Percentiles rank a stretch among this genome's conserved stretches.
phyloP scores from a whole-genome alignment of 495 filamentous ascomycete genomes.

The Xylaria curta region DNA sequence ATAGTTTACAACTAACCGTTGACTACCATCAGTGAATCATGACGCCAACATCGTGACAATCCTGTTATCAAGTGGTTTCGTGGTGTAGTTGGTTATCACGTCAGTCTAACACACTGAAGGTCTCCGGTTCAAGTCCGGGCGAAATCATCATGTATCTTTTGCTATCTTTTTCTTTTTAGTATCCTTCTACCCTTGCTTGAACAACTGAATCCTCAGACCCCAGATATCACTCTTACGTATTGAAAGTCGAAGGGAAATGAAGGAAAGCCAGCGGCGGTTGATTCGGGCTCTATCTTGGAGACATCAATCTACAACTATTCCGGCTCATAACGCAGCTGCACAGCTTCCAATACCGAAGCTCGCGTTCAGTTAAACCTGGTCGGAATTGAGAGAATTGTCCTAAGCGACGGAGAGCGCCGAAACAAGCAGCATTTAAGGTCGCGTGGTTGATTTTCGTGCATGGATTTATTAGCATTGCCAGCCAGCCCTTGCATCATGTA shows the following conservation, averaged over 20 bases:
- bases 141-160: not conserved
- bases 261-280: too few relatives aligned
- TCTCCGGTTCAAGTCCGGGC: constrained; percentile 25
- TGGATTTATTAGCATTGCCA: not conserved
- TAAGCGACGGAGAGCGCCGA: not conserved
- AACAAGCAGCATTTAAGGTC: not conserved
- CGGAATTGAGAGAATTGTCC: not conserved
- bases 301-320: not conserved
- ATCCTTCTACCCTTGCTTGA: too few relatives aligned
- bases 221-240: too few relatives aligned
- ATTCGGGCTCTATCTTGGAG: not conserved
- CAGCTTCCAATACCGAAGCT: not conserved
- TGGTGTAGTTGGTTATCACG: constrained; percentile 23
- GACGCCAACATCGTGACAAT: not conserved
- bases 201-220: too few relatives aligned
- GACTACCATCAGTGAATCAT: not conserved
- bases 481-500: not conserved
- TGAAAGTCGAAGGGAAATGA: too few relatives aligned
- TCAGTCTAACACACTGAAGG: constrained; percentile 25
- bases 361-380: not conserved
- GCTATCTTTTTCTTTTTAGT: not conserved
- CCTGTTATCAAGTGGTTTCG: not conserved
- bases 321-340: not conserved
- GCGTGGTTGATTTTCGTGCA: not conserved
- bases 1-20: not conserved